Conservation (phyloP, 148 eudicot genomes). For the Fagopyrum homotropicum region DNA sequence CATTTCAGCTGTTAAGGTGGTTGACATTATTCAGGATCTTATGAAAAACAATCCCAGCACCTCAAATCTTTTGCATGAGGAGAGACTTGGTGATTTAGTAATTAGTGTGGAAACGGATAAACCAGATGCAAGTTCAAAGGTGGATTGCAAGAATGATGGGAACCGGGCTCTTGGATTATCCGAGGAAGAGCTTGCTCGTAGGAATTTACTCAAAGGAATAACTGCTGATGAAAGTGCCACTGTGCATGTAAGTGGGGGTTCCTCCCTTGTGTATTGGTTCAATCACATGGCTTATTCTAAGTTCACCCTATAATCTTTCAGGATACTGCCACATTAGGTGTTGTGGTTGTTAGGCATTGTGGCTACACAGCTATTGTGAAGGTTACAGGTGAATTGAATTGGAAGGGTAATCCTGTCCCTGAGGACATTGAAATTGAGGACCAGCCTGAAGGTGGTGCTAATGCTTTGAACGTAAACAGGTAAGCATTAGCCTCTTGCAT, state of each 20-base stretch:
- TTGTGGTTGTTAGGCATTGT: constrained; percentile 77
- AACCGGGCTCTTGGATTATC: constrained; percentile 54
- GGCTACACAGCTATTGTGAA: constrained; percentile 84
- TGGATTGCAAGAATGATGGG: constrained; percentile 74
- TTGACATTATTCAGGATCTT: constrained; percentile 40
- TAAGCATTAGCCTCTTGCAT: constrained; percentile 20
- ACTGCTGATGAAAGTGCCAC: constrained; percentile 93
- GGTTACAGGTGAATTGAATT: constrained; percentile 46
- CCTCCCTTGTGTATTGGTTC: background rate
- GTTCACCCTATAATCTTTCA: constrained; percentile 21
- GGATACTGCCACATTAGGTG: constrained; percentile 88
- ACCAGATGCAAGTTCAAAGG: constrained; percentile 61
- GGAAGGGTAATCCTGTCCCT: constrained; percentile 49
- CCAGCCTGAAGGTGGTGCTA: constrained; percentile 92
- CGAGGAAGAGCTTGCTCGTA: constrained; percentile 57
- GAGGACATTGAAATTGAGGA: constrained; percentile 83
- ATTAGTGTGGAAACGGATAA: constrained; percentile 49
- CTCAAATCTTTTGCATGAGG: constrained; percentile 32
- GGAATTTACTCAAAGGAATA: constrained; percentile 84
- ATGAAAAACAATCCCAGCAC: constrained; percentile 26
- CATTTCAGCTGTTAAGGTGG: constrained; percentile 70
- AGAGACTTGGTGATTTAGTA: constrained; percentile 56
- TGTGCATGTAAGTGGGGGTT: constrained; percentile 56
- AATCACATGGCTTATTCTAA: background rate
- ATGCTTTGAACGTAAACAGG: constrained; percentile 91